Percentiles rank a stretch among this genome's conserved stretches.
Evolutionary conservation across 371 early-diverging fungal genomes (phyloP).

Genomic region (Mucor piriformis): DNA sequence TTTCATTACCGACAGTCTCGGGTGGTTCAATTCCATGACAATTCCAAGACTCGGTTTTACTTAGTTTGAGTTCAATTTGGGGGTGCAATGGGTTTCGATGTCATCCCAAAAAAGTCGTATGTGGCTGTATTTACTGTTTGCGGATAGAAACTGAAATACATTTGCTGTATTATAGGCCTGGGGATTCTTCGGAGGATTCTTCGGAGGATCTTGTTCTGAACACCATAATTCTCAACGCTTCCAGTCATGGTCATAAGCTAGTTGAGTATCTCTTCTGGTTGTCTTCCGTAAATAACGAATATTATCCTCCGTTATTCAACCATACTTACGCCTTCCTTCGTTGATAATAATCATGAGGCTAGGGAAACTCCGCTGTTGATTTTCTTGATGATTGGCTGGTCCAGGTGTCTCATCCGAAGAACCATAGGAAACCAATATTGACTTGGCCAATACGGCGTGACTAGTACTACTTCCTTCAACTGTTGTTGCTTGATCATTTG

Average conservation of each 20-base stretch:
- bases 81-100: too few relatives aligned
- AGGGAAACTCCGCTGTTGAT: background rate
- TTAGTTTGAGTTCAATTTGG: too few relatives aligned
- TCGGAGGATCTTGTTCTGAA: too few relatives aligned
- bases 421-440: too few relatives aligned
- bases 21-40: too few relatives aligned
- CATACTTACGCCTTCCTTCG: background rate
- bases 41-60: too few relatives aligned
- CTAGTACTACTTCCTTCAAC: too few relatives aligned
- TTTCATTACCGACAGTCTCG: too few relatives aligned
- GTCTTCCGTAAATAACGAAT: background rate
- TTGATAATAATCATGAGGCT: conserved; percentile 18
- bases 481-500: background rate
- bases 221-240: background rate
- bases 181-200: too few relatives aligned
- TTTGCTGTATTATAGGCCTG: background rate
- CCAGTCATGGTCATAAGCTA: conserved; percentile 3
- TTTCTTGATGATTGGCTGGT: background rate
- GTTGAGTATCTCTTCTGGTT: background rate
- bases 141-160: background rate
- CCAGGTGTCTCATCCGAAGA: too few relatives aligned
- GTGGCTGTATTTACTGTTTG: background rate
- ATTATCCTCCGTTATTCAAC: background rate
- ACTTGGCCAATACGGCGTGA: too few relatives aligned
- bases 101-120: too few relatives aligned